A percentile compares a stretch with the other conserved stretches of the same genome.
These are phyloP conservation scores for Huiozyma naganishii DNA, from an alignment of 805 yeast species.

Conservation along the genomic window DNA sequence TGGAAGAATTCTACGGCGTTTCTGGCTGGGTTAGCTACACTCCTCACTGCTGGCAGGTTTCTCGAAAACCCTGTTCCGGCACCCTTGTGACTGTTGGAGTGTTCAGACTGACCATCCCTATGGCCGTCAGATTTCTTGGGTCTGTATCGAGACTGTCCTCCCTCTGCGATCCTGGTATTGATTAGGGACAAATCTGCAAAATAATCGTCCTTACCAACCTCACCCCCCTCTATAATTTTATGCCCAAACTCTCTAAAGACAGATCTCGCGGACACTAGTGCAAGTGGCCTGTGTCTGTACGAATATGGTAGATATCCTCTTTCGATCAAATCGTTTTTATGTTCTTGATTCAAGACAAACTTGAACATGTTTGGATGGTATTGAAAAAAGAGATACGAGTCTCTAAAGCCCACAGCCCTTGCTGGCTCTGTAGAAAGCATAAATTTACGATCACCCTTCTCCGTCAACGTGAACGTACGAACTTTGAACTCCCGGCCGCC, in stretches of 20 bases:
- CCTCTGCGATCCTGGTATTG: constrained; percentile 30
- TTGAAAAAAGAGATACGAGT: constrained; percentile 80
- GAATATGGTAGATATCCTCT: constrained; percentile 79
- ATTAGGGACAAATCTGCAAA: constrained; percentile 47
- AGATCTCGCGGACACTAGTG: constrained; percentile 82
- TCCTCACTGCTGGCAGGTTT: background rate
- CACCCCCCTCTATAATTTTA: constrained; percentile 67
- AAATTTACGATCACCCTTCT: constrained; percentile 55
- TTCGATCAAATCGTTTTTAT: constrained; percentile 72
- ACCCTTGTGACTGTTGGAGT: constrained; percentile 36
- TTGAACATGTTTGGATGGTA: constrained; percentile 71
- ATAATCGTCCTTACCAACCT: constrained; percentile 76
- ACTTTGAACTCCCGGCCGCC: constrained; percentile 71
- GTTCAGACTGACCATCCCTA: constrained; percentile 80
- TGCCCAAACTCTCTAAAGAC: constrained; percentile 90
- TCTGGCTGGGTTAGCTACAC: constrained; percentile 18
- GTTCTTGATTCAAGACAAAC: constrained; percentile 60
- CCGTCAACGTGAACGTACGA: constrained; percentile 48
- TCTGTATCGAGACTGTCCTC: background rate
- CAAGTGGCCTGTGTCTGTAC: constrained; percentile 82
- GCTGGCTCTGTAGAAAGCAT: constrained; percentile 97
- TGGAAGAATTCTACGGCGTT: constrained; percentile 32
- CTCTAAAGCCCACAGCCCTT: constrained; percentile 86
- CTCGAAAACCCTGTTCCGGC: constrained; percentile 15
- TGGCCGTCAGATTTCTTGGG: background rate